These are phyloP conservation scores for Lachancea thermotolerans DNA, from an alignment of 805 yeast genomes.

Conservation along the genomic window DNA sequence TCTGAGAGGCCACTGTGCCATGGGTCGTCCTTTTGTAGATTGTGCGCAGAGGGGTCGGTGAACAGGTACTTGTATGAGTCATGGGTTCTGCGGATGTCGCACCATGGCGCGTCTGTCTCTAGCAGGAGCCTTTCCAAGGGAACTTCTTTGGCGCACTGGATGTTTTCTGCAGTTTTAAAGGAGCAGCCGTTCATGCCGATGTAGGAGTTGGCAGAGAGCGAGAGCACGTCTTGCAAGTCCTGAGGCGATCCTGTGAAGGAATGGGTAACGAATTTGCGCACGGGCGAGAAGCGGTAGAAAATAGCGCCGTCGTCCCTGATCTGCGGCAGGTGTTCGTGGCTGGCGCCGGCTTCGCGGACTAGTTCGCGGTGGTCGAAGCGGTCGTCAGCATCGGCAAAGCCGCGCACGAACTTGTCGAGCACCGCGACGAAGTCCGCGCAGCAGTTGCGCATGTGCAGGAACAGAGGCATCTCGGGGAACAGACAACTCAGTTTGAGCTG, in stretches of 20 bases:
- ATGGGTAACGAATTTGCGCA: conserved; percentile 76
- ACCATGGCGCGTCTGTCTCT: conserved; percentile 99
- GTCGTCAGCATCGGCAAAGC: conserved; percentile 31
- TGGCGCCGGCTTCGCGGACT: neutral
- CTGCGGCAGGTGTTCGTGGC: neutral
- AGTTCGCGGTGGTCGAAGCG: conserved; percentile 12
- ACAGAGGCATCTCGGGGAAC: conserved; percentile 60
- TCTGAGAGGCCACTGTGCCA: conserved; percentile 63
- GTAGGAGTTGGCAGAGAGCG: conserved; percentile 35
- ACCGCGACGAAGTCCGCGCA: conserved; percentile 68
- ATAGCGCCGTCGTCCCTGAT: conserved; percentile 10
- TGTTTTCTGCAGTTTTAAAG: conserved; percentile 66
- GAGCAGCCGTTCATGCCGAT: conserved; percentile 94
- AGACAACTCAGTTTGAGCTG: conserved; percentile 56
- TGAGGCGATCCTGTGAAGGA: conserved; percentile 80
- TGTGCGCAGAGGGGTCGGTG: conserved; percentile 45
- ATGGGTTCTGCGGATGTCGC: conserved; percentile 82
- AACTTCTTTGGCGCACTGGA: conserved; percentile 56
- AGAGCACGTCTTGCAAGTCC: conserved; percentile 54
- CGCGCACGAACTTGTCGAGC: conserved; percentile 52
- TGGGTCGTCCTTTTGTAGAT: conserved; percentile 46
- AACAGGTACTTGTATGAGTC: conserved; percentile 56
- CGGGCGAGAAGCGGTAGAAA: conserved; percentile 28
- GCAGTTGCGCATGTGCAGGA: conserved; percentile 85
- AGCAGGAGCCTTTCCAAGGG: conserved; percentile 68